A percentile compares a stretch with the other conserved stretches of the same genome.
Conservation (phyloP, 1,284 basidiomycete genomes). For the Marasmius sp. region DNA sequence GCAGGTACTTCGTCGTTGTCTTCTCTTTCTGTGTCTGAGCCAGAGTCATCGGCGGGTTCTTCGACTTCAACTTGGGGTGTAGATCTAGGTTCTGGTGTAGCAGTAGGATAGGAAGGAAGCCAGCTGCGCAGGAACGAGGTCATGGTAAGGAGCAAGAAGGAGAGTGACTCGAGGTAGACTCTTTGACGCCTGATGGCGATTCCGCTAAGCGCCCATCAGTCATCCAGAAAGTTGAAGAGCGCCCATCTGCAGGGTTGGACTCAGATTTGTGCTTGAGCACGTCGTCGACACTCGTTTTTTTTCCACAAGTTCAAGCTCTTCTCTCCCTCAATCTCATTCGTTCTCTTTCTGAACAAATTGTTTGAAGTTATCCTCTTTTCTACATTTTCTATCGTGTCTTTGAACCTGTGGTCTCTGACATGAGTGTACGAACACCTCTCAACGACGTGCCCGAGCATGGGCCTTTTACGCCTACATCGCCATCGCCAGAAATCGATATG, state of each 20-base stretch:
- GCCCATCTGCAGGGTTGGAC: background rate
- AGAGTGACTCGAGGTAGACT: background rate
- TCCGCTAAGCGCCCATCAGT: background rate
- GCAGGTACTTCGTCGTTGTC: slow-evolving; percentile 76
- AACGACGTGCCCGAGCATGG: slow-evolving; percentile 44
- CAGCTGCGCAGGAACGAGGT: slow-evolving; percentile 51
- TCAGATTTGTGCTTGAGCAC: background rate
- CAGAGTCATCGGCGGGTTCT: slow-evolving; percentile 45
- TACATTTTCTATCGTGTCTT: background rate
- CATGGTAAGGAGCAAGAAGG: slow-evolving; percentile 26
- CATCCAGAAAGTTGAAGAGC: background rate
- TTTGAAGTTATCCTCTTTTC: background rate
- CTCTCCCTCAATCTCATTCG: background rate
- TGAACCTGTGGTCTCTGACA: background rate
- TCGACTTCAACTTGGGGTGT: slow-evolving; percentile 32
- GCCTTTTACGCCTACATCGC: slow-evolving; percentile 24
- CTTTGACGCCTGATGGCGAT: background rate
- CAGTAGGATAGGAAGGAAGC: slow-evolving; percentile 37
- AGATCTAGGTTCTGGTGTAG: slow-evolving; percentile 18
- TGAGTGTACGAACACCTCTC: slow-evolving; percentile 20
- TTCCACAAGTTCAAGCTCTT: background rate
- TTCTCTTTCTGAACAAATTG: background rate
- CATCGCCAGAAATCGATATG: slow-evolving; percentile 7
- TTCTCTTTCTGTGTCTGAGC: slow-evolving; percentile 51
- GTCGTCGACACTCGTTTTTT: background rate